Base-by-base conservation (phyloP, 2,329 filamentous ascomycete genomes). In the Stachybotrys elegans region DNA sequence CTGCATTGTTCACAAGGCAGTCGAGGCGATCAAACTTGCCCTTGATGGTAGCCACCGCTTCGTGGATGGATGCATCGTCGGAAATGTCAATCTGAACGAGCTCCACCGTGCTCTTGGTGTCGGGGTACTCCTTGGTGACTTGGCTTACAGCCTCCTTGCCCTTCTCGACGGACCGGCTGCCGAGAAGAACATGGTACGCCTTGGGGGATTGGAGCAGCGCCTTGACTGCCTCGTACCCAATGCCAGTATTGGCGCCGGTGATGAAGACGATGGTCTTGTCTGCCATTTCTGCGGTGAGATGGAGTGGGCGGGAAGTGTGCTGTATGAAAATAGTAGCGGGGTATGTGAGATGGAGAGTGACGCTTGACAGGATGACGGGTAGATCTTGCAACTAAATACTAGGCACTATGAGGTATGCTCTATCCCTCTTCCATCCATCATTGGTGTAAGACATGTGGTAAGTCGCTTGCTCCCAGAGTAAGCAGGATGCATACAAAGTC, bases 201-300 rank as follows among this genome's bases (percentile, higher is more conserved):
- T 60, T 62, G 1, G 56, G 22, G 0, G 79, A 78, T 11, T 61
- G 49, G 36, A 69, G 63, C 1, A 84, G 62, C 1, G 76, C 72
- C 48, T 75, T 79, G 40, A 82, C 71, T 7, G 67, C 70, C 50
- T 84, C 73, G 29, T 71, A 74, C 3, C 82, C 81, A 17, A 85
- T 70, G 14, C 80, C 80, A 0, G 73, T 81, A 51, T 81, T 83
- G 47, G 68, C 79, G 27, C 81, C 80, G 2, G 80, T 83, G 49
- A 83, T 71, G 35, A 83, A 58, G n/a, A 81, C 57, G 47, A 78
- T 63, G 34, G 57, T 57, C 50, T 54, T 58, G 40, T 50, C 37
- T 12, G 50, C 34, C 56, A 57, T 59, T 22, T n/a, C n/a, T n/a
- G 16, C 44, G 23, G 40, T 21, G 54, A n/a, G n/a, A n/a, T n/a